Evolutionary conservation across 2,329 filamentous ascomycete species (phyloP), one percentile per base, ranked within the genome.

Genomic region (Trichoderma hamatum): DNA sequence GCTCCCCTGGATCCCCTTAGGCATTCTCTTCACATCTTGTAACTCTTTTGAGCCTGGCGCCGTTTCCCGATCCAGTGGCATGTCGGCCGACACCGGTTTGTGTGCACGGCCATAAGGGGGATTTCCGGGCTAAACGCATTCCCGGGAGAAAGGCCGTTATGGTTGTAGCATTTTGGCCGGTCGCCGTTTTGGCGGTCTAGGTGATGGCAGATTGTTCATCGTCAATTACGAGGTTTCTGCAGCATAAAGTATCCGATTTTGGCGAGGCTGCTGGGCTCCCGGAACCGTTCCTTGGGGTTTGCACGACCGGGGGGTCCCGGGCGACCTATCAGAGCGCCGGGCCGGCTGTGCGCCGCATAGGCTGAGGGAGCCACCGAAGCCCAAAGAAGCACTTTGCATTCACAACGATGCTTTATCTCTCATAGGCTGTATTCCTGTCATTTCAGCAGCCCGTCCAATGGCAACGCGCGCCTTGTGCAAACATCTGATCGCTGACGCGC

Each of bases 1-100:
- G 28, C 55, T 54, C 51, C 63, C 55, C 54, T 67, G 55, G 55
- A 67, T 67, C 65, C 65, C 63, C 63, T 66, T 60, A 67, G 65
- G 65, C 65, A 54, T 26, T 61, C 49, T 67, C 43, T 30, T 63
- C 66, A 68, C 66, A 68, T 68, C 66, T 68, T 68, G 58, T 68
- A 62, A 68, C 66, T 61, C 32, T 43, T 68, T 68, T 68, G 66
- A 68, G 66, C 46, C 36, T 62, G 58, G 49, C 51, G 49, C 28
- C 26, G 24, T 62, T 68, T 55, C 65, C 65, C 55, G 43, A 60
- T 67, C 24, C 34, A 56, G 65, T 24, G 52, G 46, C 46, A 55
- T 43, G 59, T 67, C 64, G 64, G 64, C 64, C 64, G 64, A 67
- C 63, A 46, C 64, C 51, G 65, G 56, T 39, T 46, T 39, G 43